Evolutionary conservation across 225 moss, liverwort and hornwort genomes (phyloP), one percentile per base, ranked within the genome.

Genomic region (Lunularia cruciata): DNA sequence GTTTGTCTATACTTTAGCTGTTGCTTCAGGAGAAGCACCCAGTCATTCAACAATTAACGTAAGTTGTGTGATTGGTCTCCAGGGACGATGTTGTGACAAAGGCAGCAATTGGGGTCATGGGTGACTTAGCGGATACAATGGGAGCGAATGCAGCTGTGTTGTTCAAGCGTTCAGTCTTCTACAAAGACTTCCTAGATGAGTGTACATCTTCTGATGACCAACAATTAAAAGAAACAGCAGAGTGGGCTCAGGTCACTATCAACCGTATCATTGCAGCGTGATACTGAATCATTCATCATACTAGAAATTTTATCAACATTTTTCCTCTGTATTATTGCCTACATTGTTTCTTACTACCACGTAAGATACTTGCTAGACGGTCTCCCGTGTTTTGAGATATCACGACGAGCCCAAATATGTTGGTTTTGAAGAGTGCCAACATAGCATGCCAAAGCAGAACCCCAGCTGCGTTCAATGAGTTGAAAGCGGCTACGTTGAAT

Each of bases 181-280:
- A 83, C 69, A 83, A 83, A 63, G 82, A 78, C 14, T 83, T 83
- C 47, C 78, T 83, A 35, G 82, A 83, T 28, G 82, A 83, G 82
- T 83, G 82, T 75, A 78, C 78, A 63, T 83, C 82, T 62, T 83
- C 82, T 36, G 82, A 83, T 73, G 82, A 83, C 38, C 82, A 83
- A 75, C 82, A 83, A 78, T 45, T 83, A 72, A 83, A 83, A 60
- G 82, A 83, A 75, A 83, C 82, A 30, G 82, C 82, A 33, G 78
- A 83, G 57, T 83, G 82, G 82, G 82, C 82, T 42, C 82, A 83
- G 75, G 78, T 51, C 43, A 83, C 82, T 33, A 78, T 83, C 62
- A 83, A 78, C 36, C 82, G 82, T 58, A 83, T 83, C 57, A 73
- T 75, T 75, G 74, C 72, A 43, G 75, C 56, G 48, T 83, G 75